Evolutionary conservation across 768 basidiomycete genomes (phyloP).

Genomic region (Nidularia sp.): DNA sequence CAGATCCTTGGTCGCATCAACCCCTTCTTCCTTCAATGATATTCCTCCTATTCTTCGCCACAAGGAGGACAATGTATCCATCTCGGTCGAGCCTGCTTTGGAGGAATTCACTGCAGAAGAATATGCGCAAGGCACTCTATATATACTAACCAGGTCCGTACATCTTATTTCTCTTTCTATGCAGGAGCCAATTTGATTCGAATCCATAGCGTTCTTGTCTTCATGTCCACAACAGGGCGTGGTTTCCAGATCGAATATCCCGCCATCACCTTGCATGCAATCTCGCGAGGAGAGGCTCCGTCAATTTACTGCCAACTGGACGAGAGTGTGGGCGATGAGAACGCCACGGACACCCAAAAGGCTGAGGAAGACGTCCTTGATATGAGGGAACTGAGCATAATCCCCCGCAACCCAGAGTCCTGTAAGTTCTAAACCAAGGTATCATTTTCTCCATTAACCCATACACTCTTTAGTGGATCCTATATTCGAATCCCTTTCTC

Average conservation of each 20-base stretch:
- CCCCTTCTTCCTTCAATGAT: conserved; percentile 78
- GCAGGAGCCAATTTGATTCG: neutral
- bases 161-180: too few species aligned
- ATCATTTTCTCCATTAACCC: neutral
- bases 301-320: conserved; percentile 95
- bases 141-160: conserved; percentile 79
- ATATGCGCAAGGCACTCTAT: conserved; percentile 61
- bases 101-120: conserved; percentile 54
- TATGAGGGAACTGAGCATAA: conserved; percentile 80
- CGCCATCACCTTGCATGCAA: conserved; percentile 88
- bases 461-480: conserved; percentile 54
- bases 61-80: conserved; percentile 65
- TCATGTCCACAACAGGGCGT: conserved; percentile 62
- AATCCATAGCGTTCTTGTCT: conserved; percentile 63
- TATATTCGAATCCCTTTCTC: conserved; percentile 84
- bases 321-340: conserved; percentile 40
- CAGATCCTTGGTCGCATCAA: conserved; percentile 61
- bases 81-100: conserved; percentile 66
- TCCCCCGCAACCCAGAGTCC: conserved; percentile 52
- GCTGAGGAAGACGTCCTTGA: conserved; percentile 34
- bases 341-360: conserved; percentile 16
- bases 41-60: conserved; percentile 83
- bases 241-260: conserved; percentile 89
- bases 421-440: conserved; percentile 38
- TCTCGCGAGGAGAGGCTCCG: conserved; percentile 68